Conservation (phyloP, 2,329 filamentous ascomycete species). For the Furcasterigmium sp. region DNA sequence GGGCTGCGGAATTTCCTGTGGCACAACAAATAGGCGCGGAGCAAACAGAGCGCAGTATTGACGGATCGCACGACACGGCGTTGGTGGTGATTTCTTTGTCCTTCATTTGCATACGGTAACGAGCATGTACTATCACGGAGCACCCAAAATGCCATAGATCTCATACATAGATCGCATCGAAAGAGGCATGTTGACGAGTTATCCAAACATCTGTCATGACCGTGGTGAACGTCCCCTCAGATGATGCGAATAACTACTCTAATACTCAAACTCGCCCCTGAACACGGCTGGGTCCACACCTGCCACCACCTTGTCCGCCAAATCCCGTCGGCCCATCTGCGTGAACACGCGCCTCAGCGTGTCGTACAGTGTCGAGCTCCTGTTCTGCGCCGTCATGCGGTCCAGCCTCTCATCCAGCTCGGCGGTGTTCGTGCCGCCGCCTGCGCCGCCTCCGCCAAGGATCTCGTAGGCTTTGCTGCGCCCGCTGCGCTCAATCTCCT, state of each 20-base stretch:
- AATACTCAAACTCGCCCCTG: slow-evolving; percentile 87
- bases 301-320: slow-evolving; percentile 80
- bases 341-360: slow-evolving; percentile 92
- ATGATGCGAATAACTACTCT: too few species aligned
- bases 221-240: slow-evolving; percentile 20
- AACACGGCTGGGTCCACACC: slow-evolving; percentile 91
- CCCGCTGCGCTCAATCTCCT: slow-evolving; percentile 81
- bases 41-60: too few species aligned
- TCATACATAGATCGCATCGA: background rate
- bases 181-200: background rate
- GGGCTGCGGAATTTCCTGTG: slow-evolving; percentile 77
- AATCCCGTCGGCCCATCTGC: slow-evolving; percentile 85
- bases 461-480: slow-evolving; percentile 80
- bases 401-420: slow-evolving; percentile 68
- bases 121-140: too few species aligned
- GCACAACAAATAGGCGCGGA: slow-evolving; percentile 61
- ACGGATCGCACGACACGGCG: background rate
- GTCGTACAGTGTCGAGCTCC: slow-evolving; percentile 95
- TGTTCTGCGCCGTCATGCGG: slow-evolving; percentile 87
- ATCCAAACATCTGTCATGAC: background rate
- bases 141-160: background rate
- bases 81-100: background rate
- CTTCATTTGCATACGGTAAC: background rate
- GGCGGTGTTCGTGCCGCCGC: slow-evolving; percentile 36
- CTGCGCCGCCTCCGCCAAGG: slow-evolving; percentile 47